Percentiles rank a stretch among this genome's conserved stretches.
Evolutionary conservation across 2,329 filamentous ascomycete genomes (phyloP).

Genomic region (Tolypocladium guangdongense): DNA sequence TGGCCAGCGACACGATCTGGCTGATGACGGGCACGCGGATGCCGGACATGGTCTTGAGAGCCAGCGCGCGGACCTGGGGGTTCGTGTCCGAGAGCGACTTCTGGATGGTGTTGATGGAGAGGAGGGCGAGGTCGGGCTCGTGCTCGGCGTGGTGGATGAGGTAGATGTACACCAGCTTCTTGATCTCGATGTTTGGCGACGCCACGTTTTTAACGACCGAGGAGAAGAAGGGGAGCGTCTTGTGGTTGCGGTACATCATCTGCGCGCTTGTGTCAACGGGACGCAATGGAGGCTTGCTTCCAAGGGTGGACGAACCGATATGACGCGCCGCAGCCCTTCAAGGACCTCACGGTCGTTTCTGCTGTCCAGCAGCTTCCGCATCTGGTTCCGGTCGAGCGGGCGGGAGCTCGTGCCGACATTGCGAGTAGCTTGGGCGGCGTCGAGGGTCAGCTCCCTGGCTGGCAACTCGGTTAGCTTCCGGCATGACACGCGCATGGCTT

Average conservation of each 20-base stretch:
- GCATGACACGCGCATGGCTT: constrained; percentile 3
- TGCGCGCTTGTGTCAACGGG: constrained; percentile 22
- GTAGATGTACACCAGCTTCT: constrained; percentile 98
- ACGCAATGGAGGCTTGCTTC: background rate
- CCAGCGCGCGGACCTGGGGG: constrained; percentile 81
- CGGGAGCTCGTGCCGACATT: constrained; percentile 49
- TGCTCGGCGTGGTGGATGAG: constrained; percentile 92
- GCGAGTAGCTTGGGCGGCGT: constrained; percentile 85
- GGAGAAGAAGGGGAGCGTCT: constrained; percentile 90
- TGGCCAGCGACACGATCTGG: constrained; percentile 90
- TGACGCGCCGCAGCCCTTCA: constrained; percentile 80
- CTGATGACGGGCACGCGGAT: constrained; percentile 97
- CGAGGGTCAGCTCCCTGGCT: constrained; percentile 95
- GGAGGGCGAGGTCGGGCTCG: constrained; percentile 85
- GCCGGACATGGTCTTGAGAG: constrained; percentile 91
- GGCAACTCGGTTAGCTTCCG: constrained; percentile 11
- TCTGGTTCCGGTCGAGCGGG: constrained; percentile 65
- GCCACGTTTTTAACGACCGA: constrained; percentile 96
- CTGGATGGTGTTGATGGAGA: constrained; percentile 98
- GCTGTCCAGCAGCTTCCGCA: constrained; percentile 92
- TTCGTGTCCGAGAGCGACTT: constrained; percentile 91
- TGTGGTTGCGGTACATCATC: constrained; percentile 92
- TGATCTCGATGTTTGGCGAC: constrained; percentile 85
- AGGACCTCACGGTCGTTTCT: constrained; percentile 86
- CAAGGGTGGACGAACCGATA: constrained; percentile 52